A percentile compares a stretch with the other conserved stretches of the same genome.
phyloP scores from a whole-genome alignment of 1,284 basidiomycete species.

The Termitomyces sp. region DNA sequence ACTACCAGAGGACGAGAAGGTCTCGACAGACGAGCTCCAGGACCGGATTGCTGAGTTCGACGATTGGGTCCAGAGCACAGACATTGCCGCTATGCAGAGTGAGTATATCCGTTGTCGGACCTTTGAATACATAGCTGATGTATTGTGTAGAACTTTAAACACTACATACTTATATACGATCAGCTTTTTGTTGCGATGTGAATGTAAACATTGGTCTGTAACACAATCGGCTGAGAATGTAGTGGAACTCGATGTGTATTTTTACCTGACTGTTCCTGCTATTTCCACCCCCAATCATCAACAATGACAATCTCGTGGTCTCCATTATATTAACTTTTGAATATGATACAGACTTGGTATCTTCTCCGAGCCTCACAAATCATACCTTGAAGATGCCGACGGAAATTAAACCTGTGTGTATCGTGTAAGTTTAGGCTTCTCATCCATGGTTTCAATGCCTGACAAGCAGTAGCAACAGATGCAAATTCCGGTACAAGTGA shows the following conservation, averaged over 20 bases:
- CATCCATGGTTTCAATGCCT: too few relatives aligned
- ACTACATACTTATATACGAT: neutral
- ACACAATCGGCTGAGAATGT: neutral
- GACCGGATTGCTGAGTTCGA: slow-evolving; percentile 86
- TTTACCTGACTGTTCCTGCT: neutral
- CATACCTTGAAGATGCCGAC: slow-evolving; percentile 7
- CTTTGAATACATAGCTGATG: slow-evolving; percentile 3
- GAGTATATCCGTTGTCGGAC: slow-evolving; percentile 24
- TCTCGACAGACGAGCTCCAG: slow-evolving; percentile 93
- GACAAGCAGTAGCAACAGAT: neutral
- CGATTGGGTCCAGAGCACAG: slow-evolving; percentile 94
- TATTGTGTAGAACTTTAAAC: slow-evolving; percentile 34
- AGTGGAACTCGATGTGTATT: neutral
- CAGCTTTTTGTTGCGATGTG: neutral
- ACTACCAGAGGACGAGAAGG: slow-evolving; percentile 83
- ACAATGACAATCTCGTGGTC: neutral
- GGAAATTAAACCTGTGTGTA: slow-evolving; percentile 16
- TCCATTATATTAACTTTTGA: neutral
- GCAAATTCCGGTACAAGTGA: neutral
- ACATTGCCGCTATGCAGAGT: slow-evolving; percentile 91
- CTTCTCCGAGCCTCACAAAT: neutral
- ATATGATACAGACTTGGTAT: neutral
- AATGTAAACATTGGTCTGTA: neutral
- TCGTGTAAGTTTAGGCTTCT: neutral
- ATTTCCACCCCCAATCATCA: neutral